phyloP scores from a whole-genome alignment of 2,329 filamentous ascomycete species.

The Bipolaris sorokiniana region DNA sequence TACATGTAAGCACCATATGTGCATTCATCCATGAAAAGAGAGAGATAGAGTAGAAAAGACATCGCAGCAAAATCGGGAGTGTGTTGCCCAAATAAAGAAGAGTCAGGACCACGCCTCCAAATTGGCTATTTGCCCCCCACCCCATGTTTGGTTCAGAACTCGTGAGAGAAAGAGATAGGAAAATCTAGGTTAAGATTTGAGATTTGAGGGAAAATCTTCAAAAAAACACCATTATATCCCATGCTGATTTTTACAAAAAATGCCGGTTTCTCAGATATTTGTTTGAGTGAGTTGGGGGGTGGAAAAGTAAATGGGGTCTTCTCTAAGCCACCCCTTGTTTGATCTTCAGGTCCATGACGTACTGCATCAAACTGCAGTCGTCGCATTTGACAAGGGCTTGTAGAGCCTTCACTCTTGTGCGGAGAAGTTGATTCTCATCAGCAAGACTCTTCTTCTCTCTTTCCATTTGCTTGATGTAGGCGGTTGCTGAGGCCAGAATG shows the following conservation, averaged over 20 bases:
- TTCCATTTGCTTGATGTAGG: conserved; percentile 56
- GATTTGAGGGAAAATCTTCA: no score
- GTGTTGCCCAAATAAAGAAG: no score
- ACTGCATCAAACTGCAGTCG: conserved; percentile 54
- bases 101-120: no score
- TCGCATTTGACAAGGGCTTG: conserved; percentile 55
- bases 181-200: no score
- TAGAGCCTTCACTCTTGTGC: conserved; percentile 50
- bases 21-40: not conserved
- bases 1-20: conserved; percentile 11
- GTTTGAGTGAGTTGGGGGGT: not conserved
- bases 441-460: conserved; percentile 50
- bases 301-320: not conserved
- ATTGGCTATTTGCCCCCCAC: no score
- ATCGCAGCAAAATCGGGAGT: no score
- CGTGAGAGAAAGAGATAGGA: no score
- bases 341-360: conserved; percentile 51
- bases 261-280: conserved; percentile 17
- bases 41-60: not conserved
- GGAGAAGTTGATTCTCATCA: conserved; percentile 49
- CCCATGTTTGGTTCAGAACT: no score
- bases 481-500: conserved; percentile 54
- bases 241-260: conserved; percentile 22
- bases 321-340: conserved; percentile 30
- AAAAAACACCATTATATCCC: conserved; percentile 21